Percentiles rank a stretch among this genome's conserved stretches.
These are phyloP conservation scores for Salmacisia buchloeana DNA, from an alignment of 1,284 basidiomycete species.

Conservation along the genomic window DNA sequence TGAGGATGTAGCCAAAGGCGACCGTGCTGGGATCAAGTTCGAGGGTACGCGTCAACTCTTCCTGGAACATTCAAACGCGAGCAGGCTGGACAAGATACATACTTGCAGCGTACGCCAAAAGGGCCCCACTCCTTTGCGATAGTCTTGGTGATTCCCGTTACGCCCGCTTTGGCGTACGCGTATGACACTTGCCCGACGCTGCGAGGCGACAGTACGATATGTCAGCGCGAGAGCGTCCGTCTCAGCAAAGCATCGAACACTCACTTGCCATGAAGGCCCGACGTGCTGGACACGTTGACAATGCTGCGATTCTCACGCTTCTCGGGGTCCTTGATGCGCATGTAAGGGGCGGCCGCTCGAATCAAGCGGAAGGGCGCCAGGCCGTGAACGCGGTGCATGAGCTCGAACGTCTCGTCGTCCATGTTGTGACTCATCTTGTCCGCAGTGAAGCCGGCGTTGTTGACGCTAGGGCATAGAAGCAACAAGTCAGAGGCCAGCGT, in stretches of 20 bases:
- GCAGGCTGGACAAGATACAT: background rate
- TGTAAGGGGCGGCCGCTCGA: constrained; percentile 74
- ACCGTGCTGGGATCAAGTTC: constrained; percentile 62
- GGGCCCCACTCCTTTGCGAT: constrained; percentile 80
- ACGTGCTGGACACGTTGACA: constrained; percentile 33
- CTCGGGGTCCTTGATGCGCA: constrained; percentile 66
- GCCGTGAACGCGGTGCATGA: constrained; percentile 62
- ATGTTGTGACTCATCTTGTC: constrained; percentile 81
- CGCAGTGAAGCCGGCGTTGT: constrained; percentile 80
- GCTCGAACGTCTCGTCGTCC: constrained; percentile 72
- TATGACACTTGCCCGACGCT: constrained; percentile 75
- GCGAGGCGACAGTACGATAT: background rate
- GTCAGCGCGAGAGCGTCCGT: background rate
- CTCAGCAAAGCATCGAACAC: background rate
- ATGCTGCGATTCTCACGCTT: constrained; percentile 63
- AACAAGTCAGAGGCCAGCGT: no score
- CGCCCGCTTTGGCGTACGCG: constrained; percentile 38
- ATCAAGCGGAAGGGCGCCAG: constrained; percentile 69
- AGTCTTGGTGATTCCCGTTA: constrained; percentile 69
- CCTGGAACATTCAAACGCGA: background rate
- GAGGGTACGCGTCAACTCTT: background rate
- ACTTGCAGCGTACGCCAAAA: constrained; percentile 61
- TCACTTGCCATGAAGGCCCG: constrained; percentile 37
- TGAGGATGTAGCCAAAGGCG: constrained; percentile 70
- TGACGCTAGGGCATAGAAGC: constrained; percentile 69